Evolutionary conservation across 495 filamentous ascomycete genomes (phyloP).

Genomic region (Penicillium ochrochloron): DNA sequence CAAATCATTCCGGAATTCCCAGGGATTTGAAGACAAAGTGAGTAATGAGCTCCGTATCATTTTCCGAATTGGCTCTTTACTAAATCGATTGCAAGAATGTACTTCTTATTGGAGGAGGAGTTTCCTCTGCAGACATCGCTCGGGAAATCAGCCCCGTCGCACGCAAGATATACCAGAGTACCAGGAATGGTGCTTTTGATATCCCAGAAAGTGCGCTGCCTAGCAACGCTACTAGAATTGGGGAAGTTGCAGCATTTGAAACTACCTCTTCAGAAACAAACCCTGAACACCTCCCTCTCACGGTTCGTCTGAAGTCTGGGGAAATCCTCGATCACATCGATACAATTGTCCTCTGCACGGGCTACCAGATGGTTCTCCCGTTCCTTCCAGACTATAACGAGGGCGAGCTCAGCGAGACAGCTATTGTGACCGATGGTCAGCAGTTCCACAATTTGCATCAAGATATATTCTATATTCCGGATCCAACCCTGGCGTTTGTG

Average conservation of each 20-base stretch:
- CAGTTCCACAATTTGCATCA: constrained; percentile 71
- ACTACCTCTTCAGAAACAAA: constrained; percentile 26
- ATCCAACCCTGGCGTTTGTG: constrained; percentile 64
- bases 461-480: constrained; percentile 70
- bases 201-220: constrained; percentile 54
- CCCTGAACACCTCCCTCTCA: constrained; percentile 42
- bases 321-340: constrained; percentile 56
- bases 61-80: not conserved
- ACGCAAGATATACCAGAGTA: constrained; percentile 60
- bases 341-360: constrained; percentile 63
- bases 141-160: constrained; percentile 57
- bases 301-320: constrained; percentile 45
- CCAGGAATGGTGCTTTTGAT: constrained; percentile 61
- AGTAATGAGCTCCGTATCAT: not conserved
- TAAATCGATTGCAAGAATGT: constrained; percentile 47
- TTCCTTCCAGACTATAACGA: constrained; percentile 56
- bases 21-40: constrained; percentile 50
- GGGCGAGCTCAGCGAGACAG: constrained; percentile 48
- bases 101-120: constrained; percentile 63
- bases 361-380: constrained; percentile 65
- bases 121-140: constrained; percentile 65
- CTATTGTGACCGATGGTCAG: constrained; percentile 65
- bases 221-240: constrained; percentile 50
- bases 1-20: constrained; percentile 61
- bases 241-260: constrained; percentile 45